Evolutionary conservation across 805 yeast genomes (phyloP).

Genomic region (Starmerella tilneyi): DNA sequence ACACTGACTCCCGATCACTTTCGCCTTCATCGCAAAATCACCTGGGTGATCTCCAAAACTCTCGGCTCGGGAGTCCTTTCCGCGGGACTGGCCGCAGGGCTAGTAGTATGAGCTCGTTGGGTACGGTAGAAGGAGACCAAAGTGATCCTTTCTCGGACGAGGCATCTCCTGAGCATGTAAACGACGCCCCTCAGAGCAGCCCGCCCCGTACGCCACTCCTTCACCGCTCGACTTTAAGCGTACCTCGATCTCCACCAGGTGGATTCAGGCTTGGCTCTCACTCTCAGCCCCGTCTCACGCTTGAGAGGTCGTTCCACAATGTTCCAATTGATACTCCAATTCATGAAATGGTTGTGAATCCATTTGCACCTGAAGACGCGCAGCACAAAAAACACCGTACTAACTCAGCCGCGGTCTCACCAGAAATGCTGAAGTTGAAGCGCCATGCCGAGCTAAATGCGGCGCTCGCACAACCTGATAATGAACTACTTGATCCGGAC

Average conservation of each 20-base stretch:
- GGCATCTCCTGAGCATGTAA: background rate
- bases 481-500: background rate
- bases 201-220: background rate
- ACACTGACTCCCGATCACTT: background rate
- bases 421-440: background rate
- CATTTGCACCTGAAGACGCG: conserved; percentile 3
- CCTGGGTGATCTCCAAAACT: background rate
- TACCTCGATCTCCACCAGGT: conserved; percentile 4
- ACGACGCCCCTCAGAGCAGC: background rate
- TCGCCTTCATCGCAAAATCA: background rate
- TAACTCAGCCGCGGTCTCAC: background rate
- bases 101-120: background rate
- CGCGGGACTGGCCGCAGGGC: background rate
- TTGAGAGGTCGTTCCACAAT: conserved; percentile 13
- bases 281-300: conserved; percentile 1
- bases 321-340: conserved; percentile 9
- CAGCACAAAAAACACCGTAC: background rate
- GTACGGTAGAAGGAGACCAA: background rate
- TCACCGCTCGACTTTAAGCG: background rate
- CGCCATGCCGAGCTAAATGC: background rate
- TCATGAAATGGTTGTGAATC: background rate
- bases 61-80: too few relatives aligned
- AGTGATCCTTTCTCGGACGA: background rate
- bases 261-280: conserved; percentile 1
- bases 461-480: background rate